These are phyloP conservation scores for Penicillium waksmanii DNA, from an alignment of 495 filamentous ascomycete species.

Conservation along the genomic window DNA sequence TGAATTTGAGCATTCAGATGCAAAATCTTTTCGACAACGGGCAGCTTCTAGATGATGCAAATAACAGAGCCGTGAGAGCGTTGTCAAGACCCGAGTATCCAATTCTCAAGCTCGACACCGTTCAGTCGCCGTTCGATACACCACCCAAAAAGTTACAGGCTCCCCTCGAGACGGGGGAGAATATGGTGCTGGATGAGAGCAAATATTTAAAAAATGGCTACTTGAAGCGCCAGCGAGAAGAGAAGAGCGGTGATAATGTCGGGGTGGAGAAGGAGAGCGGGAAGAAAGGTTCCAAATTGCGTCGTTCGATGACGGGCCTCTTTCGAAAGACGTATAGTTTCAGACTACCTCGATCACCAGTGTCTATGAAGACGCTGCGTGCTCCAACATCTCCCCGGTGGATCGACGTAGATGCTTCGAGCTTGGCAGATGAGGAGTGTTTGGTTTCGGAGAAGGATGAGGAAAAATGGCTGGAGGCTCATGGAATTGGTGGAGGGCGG, in stretches of 20 bases:
- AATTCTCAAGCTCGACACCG: constrained; percentile 25
- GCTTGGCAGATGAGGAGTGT: constrained; percentile 19
- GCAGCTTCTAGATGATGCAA: constrained; percentile 10
- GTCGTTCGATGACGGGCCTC: constrained; percentile 22
- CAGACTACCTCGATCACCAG: constrained; percentile 19
- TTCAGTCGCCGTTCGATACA: constrained; percentile 12
- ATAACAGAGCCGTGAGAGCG: constrained; percentile 8
- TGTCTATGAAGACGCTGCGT: constrained; percentile 18
- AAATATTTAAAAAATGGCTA: neutral
- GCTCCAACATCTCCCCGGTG: constrained; percentile 10
- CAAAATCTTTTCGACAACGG: constrained; percentile 24
- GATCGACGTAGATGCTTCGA: constrained; percentile 22
- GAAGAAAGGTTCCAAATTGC: constrained; percentile 11
- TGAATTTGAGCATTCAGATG: constrained; percentile 12
- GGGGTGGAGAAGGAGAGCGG: neutral
- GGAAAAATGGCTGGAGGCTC: constrained; percentile 25
- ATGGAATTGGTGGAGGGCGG: constrained; percentile 13
- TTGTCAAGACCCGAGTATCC: constrained; percentile 26
- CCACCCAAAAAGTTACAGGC: constrained; percentile 16
- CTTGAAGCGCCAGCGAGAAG: neutral
- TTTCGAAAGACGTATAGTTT: constrained; percentile 17
- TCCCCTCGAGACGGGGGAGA: constrained; percentile 17
- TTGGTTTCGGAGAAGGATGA: constrained; percentile 17
- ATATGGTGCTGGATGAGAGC: neutral
- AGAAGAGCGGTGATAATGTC: neutral